phyloP scores from a whole-genome alignment of 2,329 filamentous ascomycete species.

The Juglanconis sp. region DNA sequence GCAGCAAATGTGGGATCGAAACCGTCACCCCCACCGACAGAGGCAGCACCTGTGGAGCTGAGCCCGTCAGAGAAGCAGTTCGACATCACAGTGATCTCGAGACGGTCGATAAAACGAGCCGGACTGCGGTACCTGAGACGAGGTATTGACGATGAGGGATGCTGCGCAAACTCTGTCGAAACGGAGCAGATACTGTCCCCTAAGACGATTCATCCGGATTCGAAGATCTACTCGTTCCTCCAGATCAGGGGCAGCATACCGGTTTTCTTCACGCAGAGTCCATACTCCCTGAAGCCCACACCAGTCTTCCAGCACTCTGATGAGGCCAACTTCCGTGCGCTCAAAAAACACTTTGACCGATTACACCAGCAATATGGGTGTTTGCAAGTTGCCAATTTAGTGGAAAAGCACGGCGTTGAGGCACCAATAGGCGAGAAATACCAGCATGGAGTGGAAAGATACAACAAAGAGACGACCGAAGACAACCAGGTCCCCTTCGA shows the following conservation, averaged over 20 bases:
- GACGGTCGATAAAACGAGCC: constrained; percentile 79
- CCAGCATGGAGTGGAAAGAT: constrained; percentile 60
- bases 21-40: constrained; percentile 20
- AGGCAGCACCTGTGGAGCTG: constrained; percentile 28
- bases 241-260: constrained; percentile 91
- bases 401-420: constrained; percentile 86
- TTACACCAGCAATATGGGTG: constrained; percentile 68
- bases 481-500: constrained; percentile 63
- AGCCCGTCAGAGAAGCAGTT: constrained; percentile 56
- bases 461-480: constrained; percentile 62
- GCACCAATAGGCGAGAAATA: constrained; percentile 75
- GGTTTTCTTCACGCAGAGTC: constrained; percentile 90
- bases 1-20: constrained; percentile 14
- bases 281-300: constrained; percentile 86
- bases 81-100: constrained; percentile 86
- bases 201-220: constrained; percentile 58
- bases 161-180: constrained; percentile 86
- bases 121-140: constrained; percentile 87
- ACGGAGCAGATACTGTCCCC: constrained; percentile 89
- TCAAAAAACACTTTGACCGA: constrained; percentile 73
- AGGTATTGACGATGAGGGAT: constrained; percentile 85
- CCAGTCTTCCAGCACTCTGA: constrained; percentile 78
- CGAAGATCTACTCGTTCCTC: constrained; percentile 75
- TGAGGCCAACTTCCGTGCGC: constrained; percentile 74
- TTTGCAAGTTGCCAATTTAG: constrained; percentile 76